Evolutionary conservation across 805 yeast species (phyloP), one percentile per base, ranked within the genome.

Genomic region (Yarrowia sp.): DNA sequence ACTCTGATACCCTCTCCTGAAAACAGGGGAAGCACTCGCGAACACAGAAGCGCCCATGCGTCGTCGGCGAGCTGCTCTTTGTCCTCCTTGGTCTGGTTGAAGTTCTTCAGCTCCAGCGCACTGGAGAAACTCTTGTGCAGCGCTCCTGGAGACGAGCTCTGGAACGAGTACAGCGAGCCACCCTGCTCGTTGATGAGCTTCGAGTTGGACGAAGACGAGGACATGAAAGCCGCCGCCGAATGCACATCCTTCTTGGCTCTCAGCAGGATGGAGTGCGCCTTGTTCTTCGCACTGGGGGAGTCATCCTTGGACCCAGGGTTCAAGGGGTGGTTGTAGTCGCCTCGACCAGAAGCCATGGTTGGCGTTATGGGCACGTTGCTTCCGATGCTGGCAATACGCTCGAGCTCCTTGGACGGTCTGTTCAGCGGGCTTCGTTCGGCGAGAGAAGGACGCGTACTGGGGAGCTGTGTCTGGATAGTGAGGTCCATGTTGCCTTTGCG

Each of bases 21-120:
- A 66, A 84, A 84, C 8, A 84, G 65, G 1, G 85, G 81, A 22
- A 76, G 68, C 0, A 80, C 73, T 6, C 78, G 68, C 2, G 76
- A 69, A 9, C 78, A 72, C 1, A 84, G 70, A 7, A 80, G 69
- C 1, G 77, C 68, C 84, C 85, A 83, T 1, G 84, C 74, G 22
- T 79, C 80, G 63, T 80, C 82, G 4, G 81, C 59, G 9, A 74
- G 70, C 29, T 73, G 71, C 14, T 70, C 72, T 27, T 73, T 66
- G 62, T 74, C 76, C 47, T 74, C 78, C 24, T 66, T 65, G 4
- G 58, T 51, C 41, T 64, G 55, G 21, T 58, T 63, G 36, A 66
- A 35, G 18, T 65, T 73, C 65, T 67, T 67, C 13, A 69, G 62
- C 31, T 72, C 74, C 7, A 74, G 59, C 2, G 72, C 68, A 3